These are phyloP conservation scores for Ceratocystis harringtonii DNA, from an alignment of 2,329 filamentous ascomycete genomes.

Conservation along the genomic window DNA sequence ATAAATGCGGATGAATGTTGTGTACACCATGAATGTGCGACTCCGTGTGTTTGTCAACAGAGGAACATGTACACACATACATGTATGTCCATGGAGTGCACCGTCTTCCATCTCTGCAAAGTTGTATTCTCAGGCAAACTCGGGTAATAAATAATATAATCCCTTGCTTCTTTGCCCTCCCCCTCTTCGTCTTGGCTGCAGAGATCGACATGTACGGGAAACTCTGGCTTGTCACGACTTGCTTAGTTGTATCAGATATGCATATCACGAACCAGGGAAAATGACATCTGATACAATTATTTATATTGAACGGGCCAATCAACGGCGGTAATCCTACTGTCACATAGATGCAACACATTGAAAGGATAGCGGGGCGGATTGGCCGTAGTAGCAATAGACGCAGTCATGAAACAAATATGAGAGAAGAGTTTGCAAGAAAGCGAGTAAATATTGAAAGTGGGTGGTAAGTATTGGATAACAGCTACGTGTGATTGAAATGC, in stretches of 20 bases:
- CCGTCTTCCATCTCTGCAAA: neutral
- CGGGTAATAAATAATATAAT: neutral
- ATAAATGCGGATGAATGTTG: no score
- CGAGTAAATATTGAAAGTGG: neutral
- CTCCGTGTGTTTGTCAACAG: neutral
- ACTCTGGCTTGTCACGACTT: slow-evolving; percentile 1
- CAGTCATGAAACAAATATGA: neutral
- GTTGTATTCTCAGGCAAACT: neutral
- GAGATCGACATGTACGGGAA: neutral
- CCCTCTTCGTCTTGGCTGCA: neutral
- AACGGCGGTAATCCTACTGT: neutral
- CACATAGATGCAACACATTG: neutral
- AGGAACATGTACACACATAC: neutral
- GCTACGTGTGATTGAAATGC: neutral
- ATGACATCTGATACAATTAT: neutral
- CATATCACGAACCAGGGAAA: slow-evolving; percentile 2
- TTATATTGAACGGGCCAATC: neutral
- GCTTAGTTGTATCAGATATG: neutral
- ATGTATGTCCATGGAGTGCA: neutral
- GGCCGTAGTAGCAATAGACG: neutral
- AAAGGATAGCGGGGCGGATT: neutral
- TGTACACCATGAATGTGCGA: neutral
- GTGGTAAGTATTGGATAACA: no score
- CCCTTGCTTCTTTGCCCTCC: neutral
- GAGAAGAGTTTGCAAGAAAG: neutral